Conservation (phyloP, 2,329 filamentous ascomycete genomes). For the Hypoxylon sp. region DNA sequence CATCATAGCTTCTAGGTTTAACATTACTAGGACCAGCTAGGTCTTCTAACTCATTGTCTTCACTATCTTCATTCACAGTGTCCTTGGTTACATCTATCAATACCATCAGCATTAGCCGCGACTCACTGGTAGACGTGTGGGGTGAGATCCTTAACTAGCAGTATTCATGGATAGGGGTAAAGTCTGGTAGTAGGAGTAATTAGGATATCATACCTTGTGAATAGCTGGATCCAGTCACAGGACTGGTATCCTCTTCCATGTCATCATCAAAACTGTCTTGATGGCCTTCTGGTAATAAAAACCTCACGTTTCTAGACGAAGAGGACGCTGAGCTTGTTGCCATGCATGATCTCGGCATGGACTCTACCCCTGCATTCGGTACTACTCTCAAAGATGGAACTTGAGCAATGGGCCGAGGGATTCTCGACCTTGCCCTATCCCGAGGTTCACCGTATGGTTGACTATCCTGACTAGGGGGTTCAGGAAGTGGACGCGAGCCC, state of each 20-base stretch:
- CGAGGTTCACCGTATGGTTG: not conserved
- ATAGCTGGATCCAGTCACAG: not conserved
- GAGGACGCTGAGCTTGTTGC: not conserved
- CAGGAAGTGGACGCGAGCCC: not conserved
- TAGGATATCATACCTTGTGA: slow-evolving; percentile 5
- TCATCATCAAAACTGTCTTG: slow-evolving; percentile 2
- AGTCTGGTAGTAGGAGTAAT: not conserved
- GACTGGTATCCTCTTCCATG: not conserved
- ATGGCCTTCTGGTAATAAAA: not conserved
- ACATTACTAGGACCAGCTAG: not conserved
- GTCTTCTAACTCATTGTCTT: not conserved
- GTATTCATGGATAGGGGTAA: not conserved
- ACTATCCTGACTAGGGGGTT: not conserved
- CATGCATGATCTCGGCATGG: not conserved
- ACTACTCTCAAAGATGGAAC: not conserved
- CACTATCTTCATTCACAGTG: not conserved
- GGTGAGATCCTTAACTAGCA: not conserved
- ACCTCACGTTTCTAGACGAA: slow-evolving; percentile 5
- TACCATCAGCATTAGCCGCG: not conserved
- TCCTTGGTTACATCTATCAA: not conserved
- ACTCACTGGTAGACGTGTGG: not conserved
- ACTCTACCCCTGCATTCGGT: not conserved
- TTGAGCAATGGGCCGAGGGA: not conserved
- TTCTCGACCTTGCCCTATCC: not conserved
- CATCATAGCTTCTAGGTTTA: not conserved